Evolutionary conservation across 2,329 filamentous ascomycete species (phyloP).

Genomic region (Myotisia sp.): DNA sequence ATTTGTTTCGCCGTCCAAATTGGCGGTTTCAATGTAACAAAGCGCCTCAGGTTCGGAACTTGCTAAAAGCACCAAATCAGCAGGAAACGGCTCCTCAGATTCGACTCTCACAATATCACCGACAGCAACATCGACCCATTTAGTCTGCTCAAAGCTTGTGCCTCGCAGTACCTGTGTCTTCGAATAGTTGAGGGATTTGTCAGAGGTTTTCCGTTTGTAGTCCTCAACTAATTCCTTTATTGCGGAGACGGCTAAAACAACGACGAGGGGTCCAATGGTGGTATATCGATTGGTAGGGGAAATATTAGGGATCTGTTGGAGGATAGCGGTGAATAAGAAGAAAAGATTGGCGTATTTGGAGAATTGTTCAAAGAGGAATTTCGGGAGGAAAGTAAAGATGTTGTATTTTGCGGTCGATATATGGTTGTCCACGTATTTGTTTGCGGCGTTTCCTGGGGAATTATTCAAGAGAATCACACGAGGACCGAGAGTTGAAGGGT

Average conservation of each 20-base stretch:
- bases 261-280: constrained; percentile 81
- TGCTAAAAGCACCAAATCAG: constrained; percentile 79
- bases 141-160: constrained; percentile 68
- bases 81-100: constrained; percentile 88
- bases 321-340: constrained; percentile 89
- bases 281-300: constrained; percentile 93
- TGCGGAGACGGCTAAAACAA: constrained; percentile 87
- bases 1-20: constrained; percentile 94
- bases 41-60: constrained; percentile 94
- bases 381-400: constrained; percentile 77
- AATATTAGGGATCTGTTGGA: constrained; percentile 90
- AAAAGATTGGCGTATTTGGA: constrained; percentile 98
- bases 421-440: constrained; percentile 92
- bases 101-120: constrained; percentile 88
- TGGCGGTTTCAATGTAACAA: constrained; percentile 97
- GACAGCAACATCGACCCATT: constrained; percentile 86
- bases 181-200: constrained; percentile 75
- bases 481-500: constrained; percentile 81
- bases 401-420: constrained; percentile 98
- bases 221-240: constrained; percentile 92
- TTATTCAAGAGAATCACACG: constrained; percentile 94
- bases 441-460: constrained; percentile 71
- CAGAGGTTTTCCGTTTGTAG: constrained; percentile 73
- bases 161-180: constrained; percentile 72
- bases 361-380: constrained; percentile 96